Evolutionary conservation across 2,329 filamentous ascomycete species (phyloP), one percentile per base, ranked within the genome.

Genomic region (Ceratocystis variospora): DNA sequence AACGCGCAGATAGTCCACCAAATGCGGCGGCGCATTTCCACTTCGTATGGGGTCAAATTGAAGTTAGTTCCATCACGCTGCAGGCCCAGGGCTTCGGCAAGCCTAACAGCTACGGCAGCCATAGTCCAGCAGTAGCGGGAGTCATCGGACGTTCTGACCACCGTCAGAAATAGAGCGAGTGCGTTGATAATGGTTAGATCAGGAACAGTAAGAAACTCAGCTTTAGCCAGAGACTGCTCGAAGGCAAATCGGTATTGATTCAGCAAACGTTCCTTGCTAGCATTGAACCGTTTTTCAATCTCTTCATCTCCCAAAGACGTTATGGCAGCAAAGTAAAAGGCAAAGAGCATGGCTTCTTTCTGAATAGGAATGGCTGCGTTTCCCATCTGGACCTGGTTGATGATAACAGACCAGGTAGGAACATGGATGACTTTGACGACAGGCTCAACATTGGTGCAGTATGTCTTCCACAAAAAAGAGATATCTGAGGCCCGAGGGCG

Each of bases 391-490:
- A 86, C 79, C n/a, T 83, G 79, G 19, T 84, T 79, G 46, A 90
- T 79, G 0, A 83, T 77, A 33, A 80, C 79, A 67, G 83, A 83
- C 72, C 85, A 81, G 1, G 85, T 85, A 0, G 87, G 88, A 0
- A 87, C 77, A 72, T 92, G 88, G 6, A 90, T 72, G 12, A 90
- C 78, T 72, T 89, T 90, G 70, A 88, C 78, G 8, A 90, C 74
- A 0, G 87, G 86, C 71, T 91, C 87, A 7, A 91, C 87, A 64
- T 88, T 89, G 69, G 89, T 85, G 69, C 86, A 81, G 74, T 84
- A 91, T 10, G 85, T 79, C 62, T 84, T 80, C 87, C 88, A 90
- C 66, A 89, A 83, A 62, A 83, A 82, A 0, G 79, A 80, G 62
- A 88, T 85, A 69, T 87, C 85, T 0, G 83, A 83, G 0, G 85